phyloP scores from a whole-genome alignment of 2,329 filamentous ascomycete genomes.

The Penicillium sp. region DNA sequence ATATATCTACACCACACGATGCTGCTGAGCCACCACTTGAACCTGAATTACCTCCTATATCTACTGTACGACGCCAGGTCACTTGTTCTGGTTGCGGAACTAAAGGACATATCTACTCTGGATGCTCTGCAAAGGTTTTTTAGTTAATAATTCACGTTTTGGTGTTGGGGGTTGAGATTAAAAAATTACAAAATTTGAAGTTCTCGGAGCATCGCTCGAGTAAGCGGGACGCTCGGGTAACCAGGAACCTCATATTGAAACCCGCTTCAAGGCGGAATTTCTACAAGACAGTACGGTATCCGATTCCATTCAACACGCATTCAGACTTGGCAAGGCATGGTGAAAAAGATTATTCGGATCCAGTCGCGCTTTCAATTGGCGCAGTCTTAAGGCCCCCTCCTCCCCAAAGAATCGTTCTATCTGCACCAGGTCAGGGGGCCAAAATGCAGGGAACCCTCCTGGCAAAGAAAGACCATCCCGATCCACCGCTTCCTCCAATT shows the following conservation, averaged over 20 bases:
- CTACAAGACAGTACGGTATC: background rate
- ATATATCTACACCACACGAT: background rate
- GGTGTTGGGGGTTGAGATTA: background rate
- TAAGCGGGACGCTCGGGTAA: background rate
- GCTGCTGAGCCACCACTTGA: background rate
- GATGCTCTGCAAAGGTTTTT: background rate
- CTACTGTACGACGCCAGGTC: background rate
- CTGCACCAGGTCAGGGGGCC: conserved; percentile 4
- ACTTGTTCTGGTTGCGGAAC: background rate
- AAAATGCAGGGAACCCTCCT: conserved; percentile 9
- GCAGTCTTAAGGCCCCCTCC: background rate
- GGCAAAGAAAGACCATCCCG: conserved; percentile 3
- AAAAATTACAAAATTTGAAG: background rate
- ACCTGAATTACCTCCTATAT: background rate
- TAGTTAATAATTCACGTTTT: background rate
- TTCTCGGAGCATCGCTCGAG: background rate
- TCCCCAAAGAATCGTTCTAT: conserved; percentile 7
- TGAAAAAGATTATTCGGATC: conserved; percentile 10
- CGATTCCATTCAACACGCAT: background rate
- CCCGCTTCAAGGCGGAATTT: no score
- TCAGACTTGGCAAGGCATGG: conserved; percentile 9
- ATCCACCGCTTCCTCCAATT: conserved; percentile 3
- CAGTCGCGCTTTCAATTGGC: conserved; percentile 1
- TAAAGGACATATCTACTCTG: background rate
- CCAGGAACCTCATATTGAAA: no score